Evolutionary conservation across 2,329 filamentous ascomycete genomes (phyloP).

Genomic region (Bertia moriformis): DNA sequence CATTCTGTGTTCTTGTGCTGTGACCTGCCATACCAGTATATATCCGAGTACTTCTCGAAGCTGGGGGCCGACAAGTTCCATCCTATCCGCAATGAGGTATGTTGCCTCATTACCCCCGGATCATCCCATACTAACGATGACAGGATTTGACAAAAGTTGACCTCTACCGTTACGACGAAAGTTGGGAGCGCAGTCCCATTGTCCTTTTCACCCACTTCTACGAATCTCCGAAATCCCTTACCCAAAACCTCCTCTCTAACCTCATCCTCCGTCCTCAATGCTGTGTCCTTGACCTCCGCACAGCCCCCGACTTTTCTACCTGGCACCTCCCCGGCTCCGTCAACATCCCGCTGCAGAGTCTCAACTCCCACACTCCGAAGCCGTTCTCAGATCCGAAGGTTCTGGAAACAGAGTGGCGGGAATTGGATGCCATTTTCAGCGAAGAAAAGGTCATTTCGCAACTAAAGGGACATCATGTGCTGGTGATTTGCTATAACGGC

Average conservation of each 20-base stretch:
- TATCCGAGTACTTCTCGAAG: slow-evolving; percentile 43
- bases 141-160: slow-evolving; percentile 32
- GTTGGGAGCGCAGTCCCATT: slow-evolving; percentile 30
- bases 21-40: slow-evolving; percentile 49
- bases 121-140: background rate
- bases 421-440: slow-evolving; percentile 26
- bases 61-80: slow-evolving; percentile 31
- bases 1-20: slow-evolving; percentile 47
- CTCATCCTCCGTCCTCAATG: slow-evolving; percentile 5
- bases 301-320: slow-evolving; percentile 2
- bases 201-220: slow-evolving; percentile 22
- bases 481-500: slow-evolving; percentile 37
- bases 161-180: slow-evolving; percentile 36
- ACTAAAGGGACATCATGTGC: slow-evolving; percentile 17
- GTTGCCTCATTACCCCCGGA: slow-evolving; percentile 3
- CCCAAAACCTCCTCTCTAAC: slow-evolving; percentile 7
- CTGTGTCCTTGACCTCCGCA: slow-evolving; percentile 16
- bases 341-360: slow-evolving; percentile 23
- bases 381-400: slow-evolving; percentile 29
- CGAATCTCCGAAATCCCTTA: slow-evolving; percentile 7
- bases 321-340: slow-evolving; percentile 16
- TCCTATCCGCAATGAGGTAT: slow-evolving; percentile 28
- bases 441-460: slow-evolving; percentile 6
- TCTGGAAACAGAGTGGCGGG: slow-evolving; percentile 28
- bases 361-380: slow-evolving; percentile 16